Evolutionary conservation across 306 rosid species (phyloP).

Genomic region (Ziziphus jujuba): DNA sequence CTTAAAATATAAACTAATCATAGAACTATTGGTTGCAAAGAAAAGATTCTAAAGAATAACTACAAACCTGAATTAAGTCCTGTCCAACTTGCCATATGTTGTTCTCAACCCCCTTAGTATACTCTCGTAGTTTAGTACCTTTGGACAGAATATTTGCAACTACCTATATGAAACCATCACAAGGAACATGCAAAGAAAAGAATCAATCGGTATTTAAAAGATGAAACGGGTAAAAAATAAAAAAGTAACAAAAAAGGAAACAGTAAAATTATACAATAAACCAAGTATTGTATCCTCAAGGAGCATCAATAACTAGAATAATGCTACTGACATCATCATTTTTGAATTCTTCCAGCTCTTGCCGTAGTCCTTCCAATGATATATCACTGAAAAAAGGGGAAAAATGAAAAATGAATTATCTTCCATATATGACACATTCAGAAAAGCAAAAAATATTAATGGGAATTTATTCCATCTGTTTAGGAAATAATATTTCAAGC

Average conservation of each 20-base stretch:
- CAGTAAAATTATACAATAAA: too few relatives aligned
- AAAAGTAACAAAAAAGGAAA: neutral
- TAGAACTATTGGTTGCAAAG: neutral
- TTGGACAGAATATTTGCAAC: slow-evolving; percentile 84
- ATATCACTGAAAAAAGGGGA: slow-evolving; percentile 49
- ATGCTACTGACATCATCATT: slow-evolving; percentile 63
- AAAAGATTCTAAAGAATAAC: slow-evolving; percentile 7
- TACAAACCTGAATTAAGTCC: slow-evolving; percentile 91
- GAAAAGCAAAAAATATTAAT: neutral
- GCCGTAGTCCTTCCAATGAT: slow-evolving; percentile 85
- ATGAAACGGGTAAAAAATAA: neutral
- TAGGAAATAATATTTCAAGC: neutral
- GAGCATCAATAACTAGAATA: slow-evolving; percentile 3
- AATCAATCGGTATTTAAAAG: neutral
- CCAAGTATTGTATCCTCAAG: neutral
- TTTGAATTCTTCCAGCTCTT: slow-evolving; percentile 90
- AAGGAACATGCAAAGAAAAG: too few relatives aligned
- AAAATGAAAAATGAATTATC: too few relatives aligned
- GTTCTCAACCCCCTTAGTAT: slow-evolving; percentile 91
- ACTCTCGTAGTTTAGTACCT: slow-evolving; percentile 84
- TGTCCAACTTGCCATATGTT: slow-evolving; percentile 89
- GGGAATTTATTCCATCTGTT: neutral
- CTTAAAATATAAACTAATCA: neutral
- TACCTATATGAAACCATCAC: slow-evolving; percentile 45
- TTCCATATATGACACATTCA: neutral